Evolutionary conservation across 805 yeast genomes (phyloP).

Genomic region (Ogataea nakhonphanomensis): DNA sequence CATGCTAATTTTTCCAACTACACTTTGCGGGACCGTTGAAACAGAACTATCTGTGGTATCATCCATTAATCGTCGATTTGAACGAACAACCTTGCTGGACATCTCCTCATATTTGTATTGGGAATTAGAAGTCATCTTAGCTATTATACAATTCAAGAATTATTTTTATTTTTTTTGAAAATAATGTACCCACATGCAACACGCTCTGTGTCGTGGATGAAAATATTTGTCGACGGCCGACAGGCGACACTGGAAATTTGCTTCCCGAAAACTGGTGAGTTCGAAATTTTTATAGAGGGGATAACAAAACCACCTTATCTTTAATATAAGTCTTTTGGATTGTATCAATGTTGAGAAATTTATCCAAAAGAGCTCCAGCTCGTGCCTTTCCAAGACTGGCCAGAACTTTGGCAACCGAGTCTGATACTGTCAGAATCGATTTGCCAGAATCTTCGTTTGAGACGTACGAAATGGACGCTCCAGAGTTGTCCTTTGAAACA

Average conservation of each 20-base stretch:
- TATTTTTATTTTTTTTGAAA: conserved; percentile 1
- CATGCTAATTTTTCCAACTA: conserved; percentile 63
- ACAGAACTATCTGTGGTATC: conserved; percentile 40
- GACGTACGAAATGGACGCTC: conserved; percentile 74
- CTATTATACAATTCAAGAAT: background rate
- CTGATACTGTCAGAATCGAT: conserved; percentile 41
- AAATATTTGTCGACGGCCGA: conserved; percentile 4
- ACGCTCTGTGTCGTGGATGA: background rate
- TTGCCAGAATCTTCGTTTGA: conserved; percentile 83
- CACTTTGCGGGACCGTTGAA: conserved; percentile 66
- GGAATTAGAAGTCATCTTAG: conserved; percentile 8
- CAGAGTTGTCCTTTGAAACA: conserved; percentile 70
- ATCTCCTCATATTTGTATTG: conserved; percentile 64
- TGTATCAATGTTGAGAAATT: conserved; percentile 9
- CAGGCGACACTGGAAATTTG: conserved; percentile 18
- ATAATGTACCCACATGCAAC: conserved; percentile 2
- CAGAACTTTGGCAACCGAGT: conserved; percentile 33
- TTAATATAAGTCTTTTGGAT: conserved; percentile 1
- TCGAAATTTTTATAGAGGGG: conserved; percentile 6
- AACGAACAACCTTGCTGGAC: conserved; percentile 70
- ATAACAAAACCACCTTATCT: conserved; percentile 6
- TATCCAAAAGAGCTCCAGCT: conserved; percentile 6
- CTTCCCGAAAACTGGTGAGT: conserved; percentile 17
- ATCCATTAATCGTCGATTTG: conserved; percentile 51
- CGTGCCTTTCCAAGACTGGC: conserved; percentile 18